Base-by-base conservation (phyloP, 1,139 yeast genomes). In the Martiniozyma asiatica region DNA sequence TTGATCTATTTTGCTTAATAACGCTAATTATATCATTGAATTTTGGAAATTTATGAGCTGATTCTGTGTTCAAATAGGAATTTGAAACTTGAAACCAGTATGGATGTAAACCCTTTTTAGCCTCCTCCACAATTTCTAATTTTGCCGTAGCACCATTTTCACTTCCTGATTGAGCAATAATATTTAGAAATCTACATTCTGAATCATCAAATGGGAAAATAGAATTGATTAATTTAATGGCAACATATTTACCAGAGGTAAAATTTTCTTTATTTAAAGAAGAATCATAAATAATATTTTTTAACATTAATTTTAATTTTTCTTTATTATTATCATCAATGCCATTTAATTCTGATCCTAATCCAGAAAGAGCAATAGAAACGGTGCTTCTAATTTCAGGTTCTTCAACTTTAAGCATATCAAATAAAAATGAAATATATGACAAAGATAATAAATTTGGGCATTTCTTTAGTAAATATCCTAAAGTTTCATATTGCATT, bases 51-150 rank as follows among this genome's bases (percentile, higher is more conserved):
- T 43, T 44, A 6, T 55, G 45, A 8, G 19, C 12, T 1, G 11
- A 12, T 14, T 27, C 23, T 11, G 8, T 50, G 47, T 4, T 56
- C 44, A 11, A 48, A 52, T 57, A 15, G 9, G 8, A 10, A n/a
- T 25, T 30, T 6, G 10, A 12, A 11, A 25, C 25, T 10, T 22
- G 59, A 46, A 68, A 74, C 72, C 77, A 68, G 45, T 80, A 70
- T 0, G 96, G 96, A 47, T 82, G 75, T 18, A 89, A 59, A 0
- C 97, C 97, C 37, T 71, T 71, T n/a, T 54, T 53, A 0, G 95
- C 78, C 50, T 85, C 96, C 45, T 85, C 94, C 10, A 75, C 59
- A 1, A 51, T 45, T 41, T 84, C 94, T 2, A 82, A 63, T 31
- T 80, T 61, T 41, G 78, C 79, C 4, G 52, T 54, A 17, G 61